A percentile compares a stretch with the other conserved stretches of the same genome.
These are phyloP conservation scores for Solanum phureja DNA, from an alignment of 257 asterid species.

Conservation along the genomic window DNA sequence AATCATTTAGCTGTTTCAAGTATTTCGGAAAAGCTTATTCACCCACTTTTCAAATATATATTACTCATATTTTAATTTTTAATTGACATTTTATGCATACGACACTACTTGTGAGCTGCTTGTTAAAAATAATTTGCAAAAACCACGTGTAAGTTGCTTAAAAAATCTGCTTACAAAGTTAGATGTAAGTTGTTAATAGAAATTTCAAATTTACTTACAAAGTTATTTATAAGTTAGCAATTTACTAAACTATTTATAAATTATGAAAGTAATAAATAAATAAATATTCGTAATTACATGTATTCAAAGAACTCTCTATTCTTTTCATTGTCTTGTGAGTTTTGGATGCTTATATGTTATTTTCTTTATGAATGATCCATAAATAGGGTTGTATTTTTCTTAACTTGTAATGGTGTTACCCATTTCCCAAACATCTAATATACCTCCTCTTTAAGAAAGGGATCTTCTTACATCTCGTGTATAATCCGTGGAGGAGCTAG, in stretches of 20 bases:
- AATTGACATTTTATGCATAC: too few relatives aligned
- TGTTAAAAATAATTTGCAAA: too few relatives aligned
- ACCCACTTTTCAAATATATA: not conserved
- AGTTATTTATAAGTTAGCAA: too few relatives aligned
- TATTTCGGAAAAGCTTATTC: not conserved
- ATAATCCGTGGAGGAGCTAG: fast-evolving
- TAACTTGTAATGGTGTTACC: not conserved
- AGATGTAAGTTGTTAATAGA: too few relatives aligned
- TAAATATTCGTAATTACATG: not conserved
- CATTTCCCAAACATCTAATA: not conserved
- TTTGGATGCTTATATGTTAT: not conserved
- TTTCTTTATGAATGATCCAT: not conserved
- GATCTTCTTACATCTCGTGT: not conserved
- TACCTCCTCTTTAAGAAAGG: not conserved
- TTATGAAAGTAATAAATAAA: not conserved
- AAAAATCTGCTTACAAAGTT: too few relatives aligned
- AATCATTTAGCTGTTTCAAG: slow-evolving; percentile 3
- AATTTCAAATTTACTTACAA: not conserved
- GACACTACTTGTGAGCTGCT: not conserved
- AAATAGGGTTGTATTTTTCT: not conserved
- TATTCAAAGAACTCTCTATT: not conserved
- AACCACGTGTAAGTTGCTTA: too few relatives aligned
- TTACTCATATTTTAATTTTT: not conserved
- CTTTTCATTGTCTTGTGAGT: too few relatives aligned
- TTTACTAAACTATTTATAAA: too few relatives aligned